Evolutionary conservation across 306 rosid species (phyloP).

Genomic region (Pterocarpus santalinus): DNA sequence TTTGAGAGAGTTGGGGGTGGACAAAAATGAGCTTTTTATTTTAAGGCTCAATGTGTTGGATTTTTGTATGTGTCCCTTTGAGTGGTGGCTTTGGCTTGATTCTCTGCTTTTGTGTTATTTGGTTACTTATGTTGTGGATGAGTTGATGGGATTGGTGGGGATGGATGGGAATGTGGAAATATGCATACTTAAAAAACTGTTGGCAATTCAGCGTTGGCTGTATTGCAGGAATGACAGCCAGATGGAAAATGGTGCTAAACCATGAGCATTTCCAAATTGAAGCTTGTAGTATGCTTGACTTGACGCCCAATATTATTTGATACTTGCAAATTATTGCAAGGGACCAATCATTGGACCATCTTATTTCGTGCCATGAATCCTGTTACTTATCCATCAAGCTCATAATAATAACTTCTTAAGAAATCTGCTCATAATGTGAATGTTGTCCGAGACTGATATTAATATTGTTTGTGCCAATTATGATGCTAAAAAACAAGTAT

Average conservation of each 20-base stretch:
- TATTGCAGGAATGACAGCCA: constrained; percentile 56
- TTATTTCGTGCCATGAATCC: constrained; percentile 28
- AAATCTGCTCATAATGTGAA: too few relatives aligned
- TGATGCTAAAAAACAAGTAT: too few relatives aligned
- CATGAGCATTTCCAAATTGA: constrained; percentile 41
- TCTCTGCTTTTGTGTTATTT: constrained; percentile 7
- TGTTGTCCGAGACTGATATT: too few relatives aligned
- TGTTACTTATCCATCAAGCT: constrained; percentile 36
- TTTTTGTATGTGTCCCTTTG: neutral
- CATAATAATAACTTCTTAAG: neutral
- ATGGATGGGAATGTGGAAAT: neutral
- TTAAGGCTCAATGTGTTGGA: neutral
- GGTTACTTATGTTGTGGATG: constrained; percentile 43
- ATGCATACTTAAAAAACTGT: neutral
- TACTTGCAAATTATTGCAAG: constrained; percentile 34
- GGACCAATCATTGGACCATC: constrained; percentile 34
- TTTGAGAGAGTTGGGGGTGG: too few relatives aligned
- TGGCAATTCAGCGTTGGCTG: constrained; percentile 57
- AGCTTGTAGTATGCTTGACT: constrained; percentile 39
- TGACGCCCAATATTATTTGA: constrained; percentile 2
- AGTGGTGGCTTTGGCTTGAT: constrained; percentile 25
- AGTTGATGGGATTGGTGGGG: constrained; percentile 26
- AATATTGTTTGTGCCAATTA: too few relatives aligned
- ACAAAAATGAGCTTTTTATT: neutral
- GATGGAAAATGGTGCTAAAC: constrained; percentile 45